Conservation (phyloP, 768 basidiomycete species). For the Phylloporus sp. region DNA sequence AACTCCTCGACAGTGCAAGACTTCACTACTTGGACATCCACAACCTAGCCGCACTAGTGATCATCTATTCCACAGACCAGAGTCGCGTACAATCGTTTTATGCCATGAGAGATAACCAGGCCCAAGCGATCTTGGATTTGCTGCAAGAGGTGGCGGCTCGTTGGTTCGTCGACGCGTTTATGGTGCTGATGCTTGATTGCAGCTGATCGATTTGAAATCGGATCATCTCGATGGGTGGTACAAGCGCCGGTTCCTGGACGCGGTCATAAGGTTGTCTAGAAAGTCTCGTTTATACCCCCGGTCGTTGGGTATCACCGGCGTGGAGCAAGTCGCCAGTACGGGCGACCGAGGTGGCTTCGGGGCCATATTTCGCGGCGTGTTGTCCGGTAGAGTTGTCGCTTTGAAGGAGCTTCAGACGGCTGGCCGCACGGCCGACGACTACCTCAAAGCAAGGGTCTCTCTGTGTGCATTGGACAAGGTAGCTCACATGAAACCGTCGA, state of each 20-base stretch:
- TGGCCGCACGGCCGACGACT: conserved; percentile 19
- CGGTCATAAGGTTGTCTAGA: conserved; percentile 27
- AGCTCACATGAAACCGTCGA: conserved; percentile 8
- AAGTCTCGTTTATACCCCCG: conserved; percentile 27
- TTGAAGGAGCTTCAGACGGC: conserved; percentile 27
- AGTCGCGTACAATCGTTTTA: conserved; percentile 17
- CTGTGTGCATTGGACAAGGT: background rate
- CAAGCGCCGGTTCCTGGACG: conserved; percentile 26
- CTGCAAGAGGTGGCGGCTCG: conserved; percentile 19
- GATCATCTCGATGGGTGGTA: conserved; percentile 23
- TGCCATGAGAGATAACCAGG: conserved; percentile 17
- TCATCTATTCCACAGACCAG: conserved; percentile 17
- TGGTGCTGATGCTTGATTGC: background rate
- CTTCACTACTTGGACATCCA: conserved; percentile 22
- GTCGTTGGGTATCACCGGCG: conserved; percentile 20
- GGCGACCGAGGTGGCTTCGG: conserved; percentile 30
- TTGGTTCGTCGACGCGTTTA: background rate
- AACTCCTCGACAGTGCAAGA: conserved; percentile 5
- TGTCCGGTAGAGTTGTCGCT: conserved; percentile 26
- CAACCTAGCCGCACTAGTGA: conserved; percentile 20
- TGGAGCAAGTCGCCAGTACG: conserved; percentile 9
- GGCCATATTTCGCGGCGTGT: conserved; percentile 27
- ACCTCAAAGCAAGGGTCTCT: conserved; percentile 26
- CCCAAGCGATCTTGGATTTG: conserved; percentile 25
- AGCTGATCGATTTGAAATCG: conserved; percentile 25